Evolutionary conservation across 257 asterid species (phyloP), one percentile per base, ranked within the genome.

Genomic region (Nicotiana otophora): DNA sequence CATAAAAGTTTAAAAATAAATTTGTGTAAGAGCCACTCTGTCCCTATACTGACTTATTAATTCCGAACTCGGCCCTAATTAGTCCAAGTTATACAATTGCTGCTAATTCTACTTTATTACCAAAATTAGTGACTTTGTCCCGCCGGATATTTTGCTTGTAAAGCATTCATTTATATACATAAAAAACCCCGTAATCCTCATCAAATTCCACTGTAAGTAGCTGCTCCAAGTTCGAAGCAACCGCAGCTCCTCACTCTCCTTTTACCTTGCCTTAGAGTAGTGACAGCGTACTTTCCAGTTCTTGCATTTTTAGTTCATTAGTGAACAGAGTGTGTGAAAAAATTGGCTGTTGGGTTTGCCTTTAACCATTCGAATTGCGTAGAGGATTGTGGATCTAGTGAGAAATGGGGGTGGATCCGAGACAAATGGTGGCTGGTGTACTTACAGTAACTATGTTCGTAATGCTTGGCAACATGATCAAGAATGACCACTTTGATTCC

Each of bases 391-490:
- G 83, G 85, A 33, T 81, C 78, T 42, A 4, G 79, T 81, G 83
- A 81, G 82, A 61, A 79, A 89, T 86, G 92, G 91, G 82, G 2
- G 77, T 87, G 82, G 94, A 91, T 88, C 87, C 91, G 83, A 88
- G 91, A 70, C 94, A 91, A 80, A 61, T 86, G 17, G 53, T 91
- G 83, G 94, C 94, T 2, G 91, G 90, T 5, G 80, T 89, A 14
- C 82, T 91, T 66, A 91, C 94, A 3, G 16, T 89, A 15, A 88
- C 92, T 7, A 91, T 91, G 94, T 89, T 91, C 68, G 87, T 87
- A 48, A 90, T 91, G 95, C 90, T 91, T 4, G 95, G 90, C 0
- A 86, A 90, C 20, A 91, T 91, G 95, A 83, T 91, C 86, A 88
- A 87, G 87, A 88, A 88, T 26, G 95, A 91, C 77, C 92, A 89